Conservation (phyloP, 257 asterid genomes). For the Nicotiana attenuata region DNA sequence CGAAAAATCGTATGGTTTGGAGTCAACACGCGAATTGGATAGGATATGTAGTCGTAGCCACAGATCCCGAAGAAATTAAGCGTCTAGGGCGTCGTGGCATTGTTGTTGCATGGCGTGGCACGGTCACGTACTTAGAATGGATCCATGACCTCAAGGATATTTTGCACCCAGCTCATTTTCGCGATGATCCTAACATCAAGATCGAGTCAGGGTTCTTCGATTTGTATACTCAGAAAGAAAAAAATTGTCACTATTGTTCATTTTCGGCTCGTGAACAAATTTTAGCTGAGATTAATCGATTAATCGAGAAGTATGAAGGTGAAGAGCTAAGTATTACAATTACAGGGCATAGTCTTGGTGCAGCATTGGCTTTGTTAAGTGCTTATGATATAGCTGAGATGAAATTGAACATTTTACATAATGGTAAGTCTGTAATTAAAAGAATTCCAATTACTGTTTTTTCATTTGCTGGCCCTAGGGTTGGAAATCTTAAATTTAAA, state of each 20-base stretch:
- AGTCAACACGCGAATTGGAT: constrained; percentile 84
- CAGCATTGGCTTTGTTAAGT: constrained; percentile 58
- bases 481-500: constrained; percentile 62
- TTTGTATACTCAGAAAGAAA: constrained; percentile 60
- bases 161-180: constrained; percentile 66
- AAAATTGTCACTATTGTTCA: constrained; percentile 40
- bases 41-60: constrained; percentile 71
- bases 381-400: constrained; percentile 69
- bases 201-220: constrained; percentile 77
- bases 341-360: constrained; percentile 83
- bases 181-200: constrained; percentile 55
- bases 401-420: constrained; percentile 35
- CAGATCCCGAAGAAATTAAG: constrained; percentile 43
- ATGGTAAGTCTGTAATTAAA: constrained; percentile 14
- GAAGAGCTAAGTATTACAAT: constrained; percentile 65
- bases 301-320: constrained; percentile 49
- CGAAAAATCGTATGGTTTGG: constrained; percentile 48
- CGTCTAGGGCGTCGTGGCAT: constrained; percentile 73
- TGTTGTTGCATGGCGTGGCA: constrained; percentile 76
- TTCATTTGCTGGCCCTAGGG: constrained; percentile 64
- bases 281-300: constrained; percentile 54
- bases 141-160: constrained; percentile 70
- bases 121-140: constrained; percentile 83
- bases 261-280: constrained; percentile 70
- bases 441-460: constrained; percentile 51